Evolutionary conservation across 306 rosid genomes (phyloP).

Genomic region (Clitoria ternatea): DNA sequence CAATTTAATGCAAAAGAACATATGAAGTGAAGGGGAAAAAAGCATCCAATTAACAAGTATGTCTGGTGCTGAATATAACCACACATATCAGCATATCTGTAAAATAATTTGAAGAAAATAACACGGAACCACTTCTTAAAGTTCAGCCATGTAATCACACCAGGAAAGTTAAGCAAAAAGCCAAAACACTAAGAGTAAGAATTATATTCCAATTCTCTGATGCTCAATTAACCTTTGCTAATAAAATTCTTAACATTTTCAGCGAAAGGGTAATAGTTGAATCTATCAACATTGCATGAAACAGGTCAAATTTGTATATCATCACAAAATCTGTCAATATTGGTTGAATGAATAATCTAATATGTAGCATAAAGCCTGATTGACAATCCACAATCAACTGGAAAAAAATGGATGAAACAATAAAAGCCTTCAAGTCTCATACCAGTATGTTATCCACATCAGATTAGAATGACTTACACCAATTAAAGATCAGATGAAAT

Average conservation of each 20-base stretch:
- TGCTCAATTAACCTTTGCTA: background rate
- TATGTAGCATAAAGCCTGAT: background rate
- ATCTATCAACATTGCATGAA: background rate
- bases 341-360: background rate
- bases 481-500: background rate
- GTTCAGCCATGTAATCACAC: background rate
- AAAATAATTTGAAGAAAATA: background rate
- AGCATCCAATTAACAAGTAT: background rate
- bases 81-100: background rate
- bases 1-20: constrained; percentile 2
- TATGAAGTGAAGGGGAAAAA: background rate
- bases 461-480: background rate
- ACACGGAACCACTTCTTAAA: background rate
- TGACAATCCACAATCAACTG: background rate
- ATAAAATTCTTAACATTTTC: background rate
- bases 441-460: background rate
- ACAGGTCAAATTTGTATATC: background rate
- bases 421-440: background rate
- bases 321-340: background rate
- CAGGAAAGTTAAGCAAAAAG: background rate
- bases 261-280: background rate
- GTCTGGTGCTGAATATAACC: background rate
- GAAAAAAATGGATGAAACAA: background rate
- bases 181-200: background rate
- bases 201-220: background rate